Evolutionary conservation across 2,329 filamentous ascomycete species (phyloP).

Genomic region (Scedosporium dehoogii): DNA sequence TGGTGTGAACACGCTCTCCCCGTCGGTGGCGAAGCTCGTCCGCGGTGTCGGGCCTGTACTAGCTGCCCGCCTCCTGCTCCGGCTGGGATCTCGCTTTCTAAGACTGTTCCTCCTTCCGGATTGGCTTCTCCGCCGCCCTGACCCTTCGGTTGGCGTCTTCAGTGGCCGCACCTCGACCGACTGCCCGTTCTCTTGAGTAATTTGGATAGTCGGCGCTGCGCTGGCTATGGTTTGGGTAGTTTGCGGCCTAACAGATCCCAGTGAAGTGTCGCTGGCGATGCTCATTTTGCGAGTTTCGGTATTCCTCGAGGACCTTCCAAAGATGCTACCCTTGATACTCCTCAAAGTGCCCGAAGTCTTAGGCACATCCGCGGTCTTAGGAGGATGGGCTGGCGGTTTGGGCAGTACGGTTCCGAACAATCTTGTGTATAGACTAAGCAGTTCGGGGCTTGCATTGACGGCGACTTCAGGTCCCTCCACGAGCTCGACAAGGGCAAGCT

Average conservation of each 20-base stretch:
- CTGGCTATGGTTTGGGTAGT: slow-evolving; percentile 33
- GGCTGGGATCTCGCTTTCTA: slow-evolving; percentile 17
- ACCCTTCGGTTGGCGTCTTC: slow-evolving; percentile 22
- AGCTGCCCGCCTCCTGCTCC: slow-evolving; percentile 33
- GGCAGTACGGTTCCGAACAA: slow-evolving; percentile 56
- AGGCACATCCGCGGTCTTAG: slow-evolving; percentile 43
- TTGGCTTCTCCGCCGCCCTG: slow-evolving; percentile 32
- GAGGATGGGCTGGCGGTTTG: slow-evolving; percentile 33
- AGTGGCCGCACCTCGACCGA: slow-evolving; percentile 23
- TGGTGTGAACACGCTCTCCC: slow-evolving; percentile 39
- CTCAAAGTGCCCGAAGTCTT: slow-evolving; percentile 63
- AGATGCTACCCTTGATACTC: slow-evolving; percentile 66
- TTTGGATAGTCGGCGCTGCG: slow-evolving; percentile 60
- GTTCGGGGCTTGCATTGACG: slow-evolving; percentile 78
- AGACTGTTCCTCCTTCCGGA: slow-evolving; percentile 28
- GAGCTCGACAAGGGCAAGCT: slow-evolving; percentile 73
- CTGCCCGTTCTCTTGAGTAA: slow-evolving; percentile 55
- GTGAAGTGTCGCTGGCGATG: slow-evolving; percentile 16
- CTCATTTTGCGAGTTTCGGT: slow-evolving; percentile 2
- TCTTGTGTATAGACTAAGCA: slow-evolving; percentile 70
- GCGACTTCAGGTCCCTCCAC: slow-evolving; percentile 75
- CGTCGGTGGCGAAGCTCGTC: slow-evolving; percentile 35
- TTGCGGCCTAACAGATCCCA: slow-evolving; percentile 15
- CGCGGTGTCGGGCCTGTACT: slow-evolving; percentile 30
- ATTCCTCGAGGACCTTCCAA: slow-evolving; percentile 33